Evolutionary conservation across 768 basidiomycete genomes (phyloP).

Genomic region (Kwoniella dejecticola): DNA sequence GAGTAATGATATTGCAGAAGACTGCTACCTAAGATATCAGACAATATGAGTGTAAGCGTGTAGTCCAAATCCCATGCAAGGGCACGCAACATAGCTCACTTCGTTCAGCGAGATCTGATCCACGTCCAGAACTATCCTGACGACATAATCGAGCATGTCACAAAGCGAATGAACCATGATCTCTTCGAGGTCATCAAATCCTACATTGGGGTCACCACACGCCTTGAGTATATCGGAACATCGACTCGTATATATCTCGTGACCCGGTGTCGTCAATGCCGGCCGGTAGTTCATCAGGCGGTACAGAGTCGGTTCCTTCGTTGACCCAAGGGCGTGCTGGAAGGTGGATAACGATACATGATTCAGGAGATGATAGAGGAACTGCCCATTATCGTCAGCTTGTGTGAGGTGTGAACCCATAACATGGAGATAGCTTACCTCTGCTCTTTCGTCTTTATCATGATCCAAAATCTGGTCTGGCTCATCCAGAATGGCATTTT

Average conservation of each 20-base stretch:
- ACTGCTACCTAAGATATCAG: conserved; percentile 10
- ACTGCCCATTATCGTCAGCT: conserved; percentile 10
- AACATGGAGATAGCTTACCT: conserved; percentile 34
- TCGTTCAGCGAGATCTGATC: background rate
- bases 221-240: conserved; percentile 34
- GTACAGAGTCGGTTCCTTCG: conserved; percentile 30
- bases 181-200: conserved; percentile 25
- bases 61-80: background rate
- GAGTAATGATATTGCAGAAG: conserved; percentile 8
- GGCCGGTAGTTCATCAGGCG: conserved; percentile 29
- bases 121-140: background rate
- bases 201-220: conserved; percentile 17
- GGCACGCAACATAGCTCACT: conserved; percentile 5
- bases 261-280: background rate
- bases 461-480: background rate
- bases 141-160: conserved; percentile 7
- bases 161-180: conserved; percentile 4
- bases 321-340: conserved; percentile 14
- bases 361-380: conserved; percentile 42
- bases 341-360: conserved; percentile 25
- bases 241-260: conserved; percentile 12
- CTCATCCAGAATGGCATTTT: conserved; percentile 5
- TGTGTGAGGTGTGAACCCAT: no score
- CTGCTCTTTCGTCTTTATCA: conserved; percentile 20
- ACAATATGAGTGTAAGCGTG: background rate